Base-by-base conservation (phyloP, 2,329 filamentous ascomycete species). In the Coniochaeta sp. region DNA sequence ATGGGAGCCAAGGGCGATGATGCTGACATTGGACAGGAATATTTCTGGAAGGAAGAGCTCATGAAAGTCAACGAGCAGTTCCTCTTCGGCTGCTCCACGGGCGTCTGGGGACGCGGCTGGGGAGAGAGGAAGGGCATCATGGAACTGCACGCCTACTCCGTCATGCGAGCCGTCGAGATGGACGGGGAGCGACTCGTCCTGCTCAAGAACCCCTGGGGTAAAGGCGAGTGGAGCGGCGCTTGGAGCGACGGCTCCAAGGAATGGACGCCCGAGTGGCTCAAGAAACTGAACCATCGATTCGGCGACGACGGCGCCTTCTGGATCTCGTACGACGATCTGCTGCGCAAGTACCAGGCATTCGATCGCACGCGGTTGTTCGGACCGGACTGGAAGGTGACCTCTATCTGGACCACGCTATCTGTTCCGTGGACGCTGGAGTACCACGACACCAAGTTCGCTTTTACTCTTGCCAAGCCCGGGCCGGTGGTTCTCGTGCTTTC, bases 11-110 rank as follows among this genome's bases (percentile, higher is more conserved):
- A 5, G 28, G 28, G 28, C 5, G 28, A 16, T 5, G 22, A 17
- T 38, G 19, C n/a, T 44, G 40, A 44, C 40, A 19, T 6, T 31
- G 40, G 6, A 8, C 44, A 64, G 65, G 87, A 96, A 58, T 82
- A 85, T 24, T 96, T 96, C 70, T 96, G 91, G 92, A 84, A 81
- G 1, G 86, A 93, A 40, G 89, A 95, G 70, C 81, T 96, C 26
- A 84, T 87, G 73, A 86, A 89, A 63, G 90, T 92, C 61, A 95
- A 96, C 70, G 76, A 91, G 59, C 87, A 91, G 58, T 96, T 95
- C 67, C 75, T 91, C 8, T 90, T 90, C 66, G 87, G 88, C n/a
- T 89, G 87, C 67, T 83, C 80, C 0, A 85, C 83, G 0, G 88
- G 87, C 11, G 75, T 87, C 28, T 79, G 88, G 59, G 85, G 85